A percentile compares a stretch with the other conserved stretches of the same genome.
phyloP scores from a whole-genome alignment of 169 alveolate genomes.

The Eimeria mitis region DNA sequence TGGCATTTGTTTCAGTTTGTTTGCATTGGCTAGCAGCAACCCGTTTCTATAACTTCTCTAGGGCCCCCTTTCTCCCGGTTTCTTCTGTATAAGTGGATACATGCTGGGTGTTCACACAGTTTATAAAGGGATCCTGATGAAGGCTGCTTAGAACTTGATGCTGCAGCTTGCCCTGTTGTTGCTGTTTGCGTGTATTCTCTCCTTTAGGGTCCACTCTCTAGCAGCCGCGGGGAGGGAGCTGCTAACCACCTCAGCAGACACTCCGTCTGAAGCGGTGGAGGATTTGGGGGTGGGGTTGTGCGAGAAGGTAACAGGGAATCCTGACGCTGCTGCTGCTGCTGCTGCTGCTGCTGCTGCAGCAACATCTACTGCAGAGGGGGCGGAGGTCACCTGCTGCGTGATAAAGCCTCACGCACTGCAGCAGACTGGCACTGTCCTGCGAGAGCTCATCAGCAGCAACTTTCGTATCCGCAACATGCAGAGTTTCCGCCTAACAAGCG shows the following conservation, averaged over 20 bases:
- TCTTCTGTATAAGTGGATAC: background rate
- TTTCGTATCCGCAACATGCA: slow-evolving; percentile 93
- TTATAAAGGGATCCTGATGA: background rate
- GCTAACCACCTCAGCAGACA: background rate
- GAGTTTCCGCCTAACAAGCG: slow-evolving; percentile 89
- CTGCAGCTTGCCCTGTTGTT: background rate
- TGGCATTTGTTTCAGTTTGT: background rate
- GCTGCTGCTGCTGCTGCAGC: background rate
- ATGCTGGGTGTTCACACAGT: background rate
- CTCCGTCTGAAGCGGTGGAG: slow-evolving; percentile 38
- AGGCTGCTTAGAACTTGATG: background rate
- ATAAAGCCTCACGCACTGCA: slow-evolving; percentile 86
- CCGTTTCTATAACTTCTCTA: background rate
- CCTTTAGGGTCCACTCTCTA: background rate
- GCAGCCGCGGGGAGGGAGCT: background rate
- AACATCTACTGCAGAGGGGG: background rate
- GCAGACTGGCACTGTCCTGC: slow-evolving; percentile 93
- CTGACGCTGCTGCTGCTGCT: slow-evolving; percentile 7
- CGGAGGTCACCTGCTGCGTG: slow-evolving; percentile 91
- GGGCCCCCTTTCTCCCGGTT: background rate
- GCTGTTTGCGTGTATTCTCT: background rate
- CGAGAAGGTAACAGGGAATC: background rate
- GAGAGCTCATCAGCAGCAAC: slow-evolving; percentile 90
- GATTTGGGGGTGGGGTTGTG: background rate
- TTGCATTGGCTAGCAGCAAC: background rate